These are phyloP conservation scores for Saturnispora gosingensis DNA, from an alignment of 805 yeast species.

Conservation along the genomic window DNA sequence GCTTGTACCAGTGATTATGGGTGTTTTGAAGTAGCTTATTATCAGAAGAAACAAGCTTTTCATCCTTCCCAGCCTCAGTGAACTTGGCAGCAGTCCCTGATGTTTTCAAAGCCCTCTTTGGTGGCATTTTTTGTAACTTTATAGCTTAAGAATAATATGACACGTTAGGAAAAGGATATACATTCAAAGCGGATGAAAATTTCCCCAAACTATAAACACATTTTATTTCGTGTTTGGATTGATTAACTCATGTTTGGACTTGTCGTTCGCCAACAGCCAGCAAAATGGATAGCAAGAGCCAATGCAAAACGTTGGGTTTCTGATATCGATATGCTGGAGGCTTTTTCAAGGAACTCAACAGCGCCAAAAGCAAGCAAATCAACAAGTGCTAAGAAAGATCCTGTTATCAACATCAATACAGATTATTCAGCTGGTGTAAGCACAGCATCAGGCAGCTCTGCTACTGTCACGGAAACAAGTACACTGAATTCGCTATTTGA, in stretches of 20 bases:
- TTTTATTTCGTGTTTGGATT: neutral
- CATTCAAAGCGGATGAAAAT: neutral
- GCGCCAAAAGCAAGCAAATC: constrained; percentile 3
- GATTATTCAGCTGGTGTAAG: constrained; percentile 11
- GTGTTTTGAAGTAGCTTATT: neutral
- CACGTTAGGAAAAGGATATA: neutral
- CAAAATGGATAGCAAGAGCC: neutral
- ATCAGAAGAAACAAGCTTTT: neutral
- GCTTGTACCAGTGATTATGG: constrained; percentile 17
- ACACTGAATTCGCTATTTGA: constrained; percentile 18
- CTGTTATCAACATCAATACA: constrained; percentile 19
- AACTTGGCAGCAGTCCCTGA: neutral
- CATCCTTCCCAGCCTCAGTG: neutral
- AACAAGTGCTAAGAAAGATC: constrained; percentile 14
- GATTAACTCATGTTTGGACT: neutral
- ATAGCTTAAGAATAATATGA: neutral
- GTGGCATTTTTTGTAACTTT: constrained; percentile 14
- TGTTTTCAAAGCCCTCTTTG: constrained; percentile 11
- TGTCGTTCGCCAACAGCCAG: neutral
- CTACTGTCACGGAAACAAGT: constrained; percentile 8
- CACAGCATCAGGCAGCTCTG: constrained; percentile 8
- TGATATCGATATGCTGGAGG: constrained; percentile 22
- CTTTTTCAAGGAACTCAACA: constrained; percentile 15
- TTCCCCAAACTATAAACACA: neutral
- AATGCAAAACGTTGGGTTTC: neutral